phyloP scores from a whole-genome alignment of 345 rosid species.

The Barbarea vulgaris region DNA sequence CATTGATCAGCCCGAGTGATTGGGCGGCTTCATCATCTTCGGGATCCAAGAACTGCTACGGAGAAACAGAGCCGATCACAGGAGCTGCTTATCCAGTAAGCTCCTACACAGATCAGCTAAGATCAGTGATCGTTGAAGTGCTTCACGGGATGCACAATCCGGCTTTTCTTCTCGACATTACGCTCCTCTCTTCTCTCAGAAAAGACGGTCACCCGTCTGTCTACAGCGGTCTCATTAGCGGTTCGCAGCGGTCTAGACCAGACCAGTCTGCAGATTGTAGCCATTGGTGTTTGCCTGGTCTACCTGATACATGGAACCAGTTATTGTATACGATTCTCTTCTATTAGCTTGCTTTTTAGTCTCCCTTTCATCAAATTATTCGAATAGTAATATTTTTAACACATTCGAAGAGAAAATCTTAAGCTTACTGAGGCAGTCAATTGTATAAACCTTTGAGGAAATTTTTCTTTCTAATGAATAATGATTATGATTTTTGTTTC shows the following conservation, averaged over 20 bases:
- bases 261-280: constrained; percentile 87
- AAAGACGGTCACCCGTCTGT: constrained; percentile 96
- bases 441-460: constrained; percentile 41
- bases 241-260: constrained; percentile 66
- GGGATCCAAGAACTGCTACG: constrained; percentile 70
- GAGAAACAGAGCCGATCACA: constrained; percentile 68
- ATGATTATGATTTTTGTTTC: constrained; percentile 3
- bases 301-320: constrained; percentile 97
- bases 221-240: constrained; percentile 77
- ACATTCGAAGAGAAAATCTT: constrained; percentile 28
- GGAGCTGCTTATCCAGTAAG: constrained; percentile 63
- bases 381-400: constrained; percentile 28
- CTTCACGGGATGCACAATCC: constrained; percentile 66
- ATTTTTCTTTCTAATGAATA: constrained; percentile 18
- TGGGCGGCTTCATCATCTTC: constrained; percentile 59
- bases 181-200: constrained; percentile 81
- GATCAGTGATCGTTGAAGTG: constrained; percentile 63
- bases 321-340: constrained; percentile 68
- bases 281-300: constrained; percentile 99
- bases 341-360: constrained; percentile 34
- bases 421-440: constrained; percentile 20
- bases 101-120: constrained; percentile 69
- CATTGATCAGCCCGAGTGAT: constrained; percentile 63
- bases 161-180: constrained; percentile 73
- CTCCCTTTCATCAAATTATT: constrained; percentile 10